These are phyloP conservation scores for Kluyveromyces nonfermentans DNA, from an alignment of 805 yeast genomes.

Conservation along the genomic window DNA sequence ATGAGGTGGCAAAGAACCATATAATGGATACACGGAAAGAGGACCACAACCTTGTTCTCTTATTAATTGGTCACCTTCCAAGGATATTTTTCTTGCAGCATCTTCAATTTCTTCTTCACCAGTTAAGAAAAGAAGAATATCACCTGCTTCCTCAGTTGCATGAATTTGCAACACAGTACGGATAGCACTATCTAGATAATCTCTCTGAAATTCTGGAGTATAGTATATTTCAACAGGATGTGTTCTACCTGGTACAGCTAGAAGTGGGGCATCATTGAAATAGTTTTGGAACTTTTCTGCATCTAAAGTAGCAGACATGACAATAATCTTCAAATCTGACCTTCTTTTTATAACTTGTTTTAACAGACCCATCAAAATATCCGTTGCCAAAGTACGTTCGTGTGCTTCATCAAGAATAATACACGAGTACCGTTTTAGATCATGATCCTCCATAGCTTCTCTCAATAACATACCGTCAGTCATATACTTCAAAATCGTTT, in stretches of 20 bases:
- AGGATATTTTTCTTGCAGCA: constrained; percentile 77
- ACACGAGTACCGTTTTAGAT: constrained; percentile 70
- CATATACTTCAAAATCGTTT: constrained; percentile 87
- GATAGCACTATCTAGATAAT: constrained; percentile 88
- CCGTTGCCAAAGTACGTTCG: constrained; percentile 94
- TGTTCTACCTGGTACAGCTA: constrained; percentile 97
- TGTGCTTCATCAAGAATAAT: constrained; percentile 96
- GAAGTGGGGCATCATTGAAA: constrained; percentile 83
- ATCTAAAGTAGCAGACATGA: constrained; percentile 97
- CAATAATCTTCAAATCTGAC: constrained; percentile 80
- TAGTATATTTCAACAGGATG: constrained; percentile 95
- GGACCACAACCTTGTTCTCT: constrained; percentile 92
- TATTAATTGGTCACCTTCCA: constrained; percentile 82
- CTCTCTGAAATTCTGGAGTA: constrained; percentile 94
- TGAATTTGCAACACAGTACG: constrained; percentile 94
- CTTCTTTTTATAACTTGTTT: constrained; percentile 74
- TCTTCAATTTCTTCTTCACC: constrained; percentile 99
- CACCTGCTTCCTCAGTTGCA: constrained; percentile 93
- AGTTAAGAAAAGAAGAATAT: constrained; percentile 74
- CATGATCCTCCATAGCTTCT: constrained; percentile 96
- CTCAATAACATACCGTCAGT: constrained; percentile 97
- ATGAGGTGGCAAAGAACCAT: constrained; percentile 93
- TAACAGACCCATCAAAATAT: constrained; percentile 88
- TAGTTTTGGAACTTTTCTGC: constrained; percentile 91
- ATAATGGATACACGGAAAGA: constrained; percentile 78